Conservation (phyloP, 192 early-diverging fungal species). For the Coemansia sp. region DNA sequence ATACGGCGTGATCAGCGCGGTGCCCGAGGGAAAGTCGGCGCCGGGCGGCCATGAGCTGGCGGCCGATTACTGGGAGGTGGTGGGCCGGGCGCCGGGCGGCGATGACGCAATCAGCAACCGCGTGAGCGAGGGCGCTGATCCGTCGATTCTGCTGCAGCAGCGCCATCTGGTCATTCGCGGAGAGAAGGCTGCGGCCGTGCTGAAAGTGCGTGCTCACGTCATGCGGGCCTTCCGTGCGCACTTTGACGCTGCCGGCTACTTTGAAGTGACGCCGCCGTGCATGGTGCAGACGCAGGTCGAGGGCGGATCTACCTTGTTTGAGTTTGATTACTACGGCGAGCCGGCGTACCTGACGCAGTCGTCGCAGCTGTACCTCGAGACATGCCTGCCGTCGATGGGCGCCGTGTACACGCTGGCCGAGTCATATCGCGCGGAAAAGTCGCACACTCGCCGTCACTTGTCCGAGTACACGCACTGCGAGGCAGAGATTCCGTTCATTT, state of each 20-base stretch:
- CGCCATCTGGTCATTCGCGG: slow-evolving; percentile 97
- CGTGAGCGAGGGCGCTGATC: slow-evolving; percentile 86
- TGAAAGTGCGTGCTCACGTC: slow-evolving; percentile 82
- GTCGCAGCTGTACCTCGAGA: slow-evolving; percentile 98
- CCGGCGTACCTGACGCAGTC: slow-evolving; percentile 97
- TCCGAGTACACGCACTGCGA: slow-evolving; percentile 98
- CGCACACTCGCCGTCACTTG: slow-evolving; percentile 93
- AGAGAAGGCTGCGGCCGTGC: slow-evolving; percentile 80
- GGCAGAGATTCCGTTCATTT: slow-evolving; percentile 93
- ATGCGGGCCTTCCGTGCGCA: slow-evolving; percentile 95
- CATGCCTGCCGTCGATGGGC: slow-evolving; percentile 89
- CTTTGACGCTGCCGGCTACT: slow-evolving; percentile 76
- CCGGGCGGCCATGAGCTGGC: slow-evolving; percentile 93
- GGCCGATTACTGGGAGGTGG: slow-evolving; percentile 95
- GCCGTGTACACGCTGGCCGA: slow-evolving; percentile 96
- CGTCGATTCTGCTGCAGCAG: slow-evolving; percentile 82
- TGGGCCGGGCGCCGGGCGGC: slow-evolving; percentile 90
- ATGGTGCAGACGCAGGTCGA: slow-evolving; percentile 99
- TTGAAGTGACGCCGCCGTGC: slow-evolving; percentile 95
- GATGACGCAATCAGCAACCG: slow-evolving; percentile 91
- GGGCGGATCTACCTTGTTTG: slow-evolving; percentile 94
- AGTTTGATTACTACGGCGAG: slow-evolving; percentile 96
- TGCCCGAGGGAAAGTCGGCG: slow-evolving; percentile 94
- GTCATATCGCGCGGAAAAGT: slow-evolving; percentile 97
- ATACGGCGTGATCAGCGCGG: slow-evolving; percentile 80